Conservation (phyloP, 83 land plant species). For the Picea abies region DNA sequence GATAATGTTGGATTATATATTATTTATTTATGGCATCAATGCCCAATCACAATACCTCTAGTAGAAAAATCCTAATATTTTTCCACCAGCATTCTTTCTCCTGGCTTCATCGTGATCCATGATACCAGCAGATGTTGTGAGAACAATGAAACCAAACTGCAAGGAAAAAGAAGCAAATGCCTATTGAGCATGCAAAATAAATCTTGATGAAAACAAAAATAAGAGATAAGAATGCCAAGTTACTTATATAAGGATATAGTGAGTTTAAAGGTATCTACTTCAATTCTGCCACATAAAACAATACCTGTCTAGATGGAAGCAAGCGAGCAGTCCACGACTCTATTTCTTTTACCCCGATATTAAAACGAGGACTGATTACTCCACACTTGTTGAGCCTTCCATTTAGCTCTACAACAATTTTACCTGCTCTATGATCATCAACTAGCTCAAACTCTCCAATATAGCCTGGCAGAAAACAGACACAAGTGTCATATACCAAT, state of each 20-base stretch:
- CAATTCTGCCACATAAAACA: background rate
- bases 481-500: background rate
- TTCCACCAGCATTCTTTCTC: slow-evolving; percentile 69
- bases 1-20: too few species aligned
- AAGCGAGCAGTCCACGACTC: slow-evolving; percentile 71
- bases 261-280: background rate
- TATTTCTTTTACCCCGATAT: slow-evolving; percentile 57
- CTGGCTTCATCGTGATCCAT: slow-evolving; percentile 74
- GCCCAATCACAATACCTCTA: background rate
- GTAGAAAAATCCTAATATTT: slow-evolving; percentile 66
- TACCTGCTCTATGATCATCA: slow-evolving; percentile 67
- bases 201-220: background rate
- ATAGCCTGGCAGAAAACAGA: slow-evolving; percentile 36
- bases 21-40: too few species aligned
- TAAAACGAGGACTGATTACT: slow-evolving; percentile 68
- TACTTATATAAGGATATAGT: background rate
- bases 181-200: background rate
- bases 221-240: background rate
- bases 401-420: slow-evolving; percentile 68
- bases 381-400: slow-evolving; percentile 74
- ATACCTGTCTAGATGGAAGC: slow-evolving; percentile 66
- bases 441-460: slow-evolving; percentile 71
- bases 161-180: background rate
- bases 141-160: slow-evolving; percentile 37
- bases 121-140: slow-evolving; percentile 67